Conservation (phyloP, 106 monocot species). For the Narthecium ossifragum region DNA sequence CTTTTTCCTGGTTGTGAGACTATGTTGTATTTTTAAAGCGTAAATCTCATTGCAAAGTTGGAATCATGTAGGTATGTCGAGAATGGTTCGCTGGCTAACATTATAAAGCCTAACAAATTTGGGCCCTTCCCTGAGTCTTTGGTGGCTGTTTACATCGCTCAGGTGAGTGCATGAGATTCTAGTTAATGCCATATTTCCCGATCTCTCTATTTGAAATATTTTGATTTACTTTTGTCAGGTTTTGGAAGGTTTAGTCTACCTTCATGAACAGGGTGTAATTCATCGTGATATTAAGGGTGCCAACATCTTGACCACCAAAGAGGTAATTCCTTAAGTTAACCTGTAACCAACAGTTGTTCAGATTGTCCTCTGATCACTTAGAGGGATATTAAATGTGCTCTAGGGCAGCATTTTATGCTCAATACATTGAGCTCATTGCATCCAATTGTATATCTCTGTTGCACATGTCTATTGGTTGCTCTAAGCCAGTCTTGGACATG, state of each 20-base stretch:
- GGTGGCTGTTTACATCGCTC: slow-evolving; percentile 85
- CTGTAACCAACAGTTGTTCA: no score
- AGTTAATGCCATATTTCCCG: no score
- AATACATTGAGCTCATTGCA: no score
- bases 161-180: slow-evolving; percentile 36
- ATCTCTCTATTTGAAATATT: no score
- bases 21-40: not conserved
- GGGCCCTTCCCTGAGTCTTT: slow-evolving; percentile 96
- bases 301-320: slow-evolving; percentile 97
- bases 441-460: no score
- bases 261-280: slow-evolving; percentile 98
- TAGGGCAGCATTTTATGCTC: no score
- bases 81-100: slow-evolving; percentile 96
- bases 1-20: not conserved
- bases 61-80: slow-evolving; percentile 77
- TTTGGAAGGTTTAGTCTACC: slow-evolving; percentile 93
- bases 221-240: slow-evolving; percentile 42
- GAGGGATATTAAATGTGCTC: no score
- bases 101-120: slow-evolving; percentile 97
- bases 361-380: no score
- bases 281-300: slow-evolving; percentile 99
- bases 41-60: not conserved
- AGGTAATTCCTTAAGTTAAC: slow-evolving; percentile 32
- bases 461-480: no score
- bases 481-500: no score